These are phyloP conservation scores for Colletotrichum phormii DNA, from an alignment of 2,329 filamentous ascomycete genomes.

Conservation along the genomic window DNA sequence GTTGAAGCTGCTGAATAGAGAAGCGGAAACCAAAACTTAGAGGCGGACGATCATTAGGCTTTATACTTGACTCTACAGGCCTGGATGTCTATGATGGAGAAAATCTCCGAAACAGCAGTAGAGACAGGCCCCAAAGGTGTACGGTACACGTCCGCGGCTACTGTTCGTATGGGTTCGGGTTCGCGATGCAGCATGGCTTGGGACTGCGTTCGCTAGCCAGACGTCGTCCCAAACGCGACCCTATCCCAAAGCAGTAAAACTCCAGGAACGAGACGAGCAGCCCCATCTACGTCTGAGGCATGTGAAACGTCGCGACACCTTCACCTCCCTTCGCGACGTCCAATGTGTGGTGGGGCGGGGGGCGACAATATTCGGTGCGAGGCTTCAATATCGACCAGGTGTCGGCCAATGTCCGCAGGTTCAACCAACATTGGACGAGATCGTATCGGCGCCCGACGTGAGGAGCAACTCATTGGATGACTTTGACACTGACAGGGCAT, in stretches of 20 bases:
- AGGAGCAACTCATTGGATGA: neutral
- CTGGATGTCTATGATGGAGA: neutral
- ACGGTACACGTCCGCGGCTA: neutral
- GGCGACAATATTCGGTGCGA: neutral
- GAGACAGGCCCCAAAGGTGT: neutral
- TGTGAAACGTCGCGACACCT: constrained; percentile 32
- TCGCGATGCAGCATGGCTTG: neutral
- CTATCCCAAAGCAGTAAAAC: neutral
- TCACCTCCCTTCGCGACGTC: neutral
- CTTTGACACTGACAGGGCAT: neutral
- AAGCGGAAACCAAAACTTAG: too few species aligned
- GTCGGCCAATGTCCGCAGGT: constrained; percentile 1
- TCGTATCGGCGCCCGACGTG: too few species aligned
- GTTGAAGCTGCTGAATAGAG: constrained; percentile 3
- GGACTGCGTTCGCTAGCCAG: neutral
- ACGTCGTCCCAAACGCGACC: neutral
- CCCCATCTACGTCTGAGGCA: constrained; percentile 12
- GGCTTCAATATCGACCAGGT: neutral
- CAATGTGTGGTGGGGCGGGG: constrained; percentile 1
- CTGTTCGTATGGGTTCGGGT: neutral
- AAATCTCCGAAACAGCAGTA: neutral
- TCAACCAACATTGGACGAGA: neutral
- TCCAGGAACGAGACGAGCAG: neutral
- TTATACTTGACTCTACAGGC: constrained; percentile 13
- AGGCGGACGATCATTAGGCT: neutral